These are phyloP conservation scores for Trypanosoma brucei DNA, from an alignment of 208 protist species.

Conservation along the genomic window DNA sequence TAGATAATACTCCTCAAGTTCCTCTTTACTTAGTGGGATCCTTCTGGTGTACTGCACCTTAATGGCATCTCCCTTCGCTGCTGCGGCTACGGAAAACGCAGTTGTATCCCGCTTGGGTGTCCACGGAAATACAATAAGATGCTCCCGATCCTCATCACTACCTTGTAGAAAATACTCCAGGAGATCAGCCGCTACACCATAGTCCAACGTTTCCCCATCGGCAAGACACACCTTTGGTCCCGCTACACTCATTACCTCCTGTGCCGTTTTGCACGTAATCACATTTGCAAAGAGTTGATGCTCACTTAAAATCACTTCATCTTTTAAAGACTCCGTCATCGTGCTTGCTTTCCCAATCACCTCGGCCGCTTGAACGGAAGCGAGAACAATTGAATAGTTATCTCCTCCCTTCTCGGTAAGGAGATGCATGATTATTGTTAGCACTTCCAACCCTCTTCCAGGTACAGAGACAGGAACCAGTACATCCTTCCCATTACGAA, in stretches of 20 bases:
- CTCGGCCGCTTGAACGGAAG: slow-evolving; percentile 67
- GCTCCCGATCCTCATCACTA: slow-evolving; percentile 33
- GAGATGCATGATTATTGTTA: slow-evolving; percentile 62
- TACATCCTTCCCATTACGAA: slow-evolving; percentile 81
- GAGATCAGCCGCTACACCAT: slow-evolving; percentile 67
- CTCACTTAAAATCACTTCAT: slow-evolving; percentile 74
- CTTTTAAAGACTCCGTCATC: slow-evolving; percentile 76
- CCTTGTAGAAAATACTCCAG: slow-evolving; percentile 38
- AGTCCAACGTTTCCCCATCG: slow-evolving; percentile 73
- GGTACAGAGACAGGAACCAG: slow-evolving; percentile 76
- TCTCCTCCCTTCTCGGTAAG: slow-evolving; percentile 71
- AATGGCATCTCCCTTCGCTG: slow-evolving; percentile 32
- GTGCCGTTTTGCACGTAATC: slow-evolving; percentile 65
- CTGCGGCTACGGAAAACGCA: slow-evolving; percentile 33
- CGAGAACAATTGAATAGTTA: slow-evolving; percentile 78
- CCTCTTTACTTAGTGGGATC: slow-evolving; percentile 60
- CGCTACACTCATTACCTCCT: slow-evolving; percentile 50
- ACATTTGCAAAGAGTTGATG: slow-evolving; percentile 67
- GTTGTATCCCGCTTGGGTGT: slow-evolving; percentile 48
- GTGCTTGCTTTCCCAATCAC: slow-evolving; percentile 74
- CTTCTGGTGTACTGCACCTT: slow-evolving; percentile 40
- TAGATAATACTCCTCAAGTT: slow-evolving; percentile 86
- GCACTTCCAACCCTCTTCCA: slow-evolving; percentile 71
- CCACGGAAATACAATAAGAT: slow-evolving; percentile 66
- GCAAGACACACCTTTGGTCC: slow-evolving; percentile 76